Evolutionary conservation across 768 basidiomycete species (phyloP), one percentile per base, ranked within the genome.

Genomic region (Mycena haematopus): DNA sequence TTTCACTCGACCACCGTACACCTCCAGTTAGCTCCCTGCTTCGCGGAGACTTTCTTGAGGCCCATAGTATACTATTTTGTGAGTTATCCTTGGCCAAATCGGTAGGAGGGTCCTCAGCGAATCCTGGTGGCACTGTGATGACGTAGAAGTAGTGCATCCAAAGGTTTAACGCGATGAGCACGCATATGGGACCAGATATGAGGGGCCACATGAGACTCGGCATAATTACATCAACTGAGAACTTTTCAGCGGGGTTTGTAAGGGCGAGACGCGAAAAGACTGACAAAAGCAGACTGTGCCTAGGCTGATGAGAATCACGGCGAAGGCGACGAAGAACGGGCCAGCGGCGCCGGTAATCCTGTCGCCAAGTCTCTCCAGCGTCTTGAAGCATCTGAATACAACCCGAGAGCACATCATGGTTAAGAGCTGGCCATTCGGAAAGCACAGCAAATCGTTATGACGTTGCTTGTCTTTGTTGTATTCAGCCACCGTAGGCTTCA

Each of bases 271-370:
- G 15, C 17, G 50, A 33, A 52, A 10, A 17, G 31, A 85, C 90
- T 76, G 71, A 96, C 95, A 93, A 73, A 96, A 99, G 66, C 85
- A 88, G 52, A 93, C 63, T 0, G 85, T 79, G 47, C 94, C 95
- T 1, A 80, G 69, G 13, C 80, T 75, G 17, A 95, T 87, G 27
- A 99, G 81, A 8, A 87, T 69, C 57, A 90, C 79, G 5, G 94
- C 96, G n/a, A 96, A 78, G 1, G 78, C 83, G 40, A 99, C 86
- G 72, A 99, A 99, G 70, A 90, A 86, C 0, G 95, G 96, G 0
- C 96, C 96, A 31, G 93, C 95, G 55, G 92, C 90, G 56, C 95
- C 94, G 0, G 94, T 97, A 40, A 96, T 69, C 67, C 83, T 79
- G 74, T 97, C 93, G 6, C 85, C 96, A 52, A 79, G 75, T 56